Base-by-base conservation (phyloP, 106 monocot genomes). In the Dendrobium chrysotoxum region DNA sequence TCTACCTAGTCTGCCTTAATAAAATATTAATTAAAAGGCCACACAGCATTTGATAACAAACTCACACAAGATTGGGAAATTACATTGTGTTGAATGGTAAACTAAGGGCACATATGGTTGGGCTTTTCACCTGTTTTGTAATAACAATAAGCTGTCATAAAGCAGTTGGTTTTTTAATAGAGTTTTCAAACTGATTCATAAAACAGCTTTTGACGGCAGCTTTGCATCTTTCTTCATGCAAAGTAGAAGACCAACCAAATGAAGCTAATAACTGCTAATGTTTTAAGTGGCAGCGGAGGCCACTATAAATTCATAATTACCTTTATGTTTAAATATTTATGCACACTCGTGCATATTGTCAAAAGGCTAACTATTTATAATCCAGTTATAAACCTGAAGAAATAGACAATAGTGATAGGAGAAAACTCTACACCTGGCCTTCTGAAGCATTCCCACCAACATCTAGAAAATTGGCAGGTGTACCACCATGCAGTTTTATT, bases 381-480 rank as follows among this genome's bases (percentile, higher is more conserved):
- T 65, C 64, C 10, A 25, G 64, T 26, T 65, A 65, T 65, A 65
- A 25, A 65, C 23, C 11, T 26, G 5, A 65, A 25, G 12, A 42
- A 74, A 21, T 70, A 74, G 28, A 74, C 7, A 74, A 13, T 40
- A 1, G 16, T 74, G 74, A 9, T 74, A 42, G 74, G 41, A 74
- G n/a, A 74, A 76, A 46, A 47, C 2, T 31, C 23, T 79, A 18
- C 68, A 98, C 98, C 92, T 98, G 98, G 81, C 83, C 77, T 89
- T 98, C 98, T 45, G 98, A 98, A 73, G 98, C 98, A 88, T 93
- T 98, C 25, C 98, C 98, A 80, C 92, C 92, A 83, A 98, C 93
- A 86, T 90, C 93, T 47, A 93, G 79, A 79, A 98, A 98, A 89
- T 94, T 98, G 40, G 97, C 97, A 84, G 97, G 97, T 68, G 98